Evolutionary conservation across 192 early-diverging fungal genomes (phyloP).

Genomic region (Coemansia sp.): DNA sequence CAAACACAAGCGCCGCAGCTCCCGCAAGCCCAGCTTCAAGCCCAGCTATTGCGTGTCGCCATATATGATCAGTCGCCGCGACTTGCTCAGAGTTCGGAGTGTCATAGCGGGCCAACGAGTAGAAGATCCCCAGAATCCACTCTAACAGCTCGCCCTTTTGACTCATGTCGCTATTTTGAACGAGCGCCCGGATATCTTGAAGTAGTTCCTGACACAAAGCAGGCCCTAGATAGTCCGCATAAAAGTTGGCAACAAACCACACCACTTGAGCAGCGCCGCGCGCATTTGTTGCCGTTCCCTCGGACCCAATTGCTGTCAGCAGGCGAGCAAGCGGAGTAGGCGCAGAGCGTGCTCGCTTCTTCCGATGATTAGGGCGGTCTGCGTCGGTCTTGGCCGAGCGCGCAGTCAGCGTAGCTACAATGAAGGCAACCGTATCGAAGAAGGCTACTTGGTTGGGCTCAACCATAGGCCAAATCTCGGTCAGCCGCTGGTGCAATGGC

Average conservation of each 20-base stretch:
- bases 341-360: conserved; percentile 26
- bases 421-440: conserved; percentile 44
- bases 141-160: conserved; percentile 30
- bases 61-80: conserved; percentile 19
- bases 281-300: conserved; percentile 20
- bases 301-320: conserved; percentile 22
- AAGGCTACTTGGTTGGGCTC: conserved; percentile 34
- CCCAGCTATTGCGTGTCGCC: conserved; percentile 43
- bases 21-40: conserved; percentile 34
- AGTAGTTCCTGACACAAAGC: conserved; percentile 24
- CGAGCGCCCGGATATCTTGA: conserved; percentile 14
- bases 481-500: conserved; percentile 17
- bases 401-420: conserved; percentile 21
- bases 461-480: conserved; percentile 16
- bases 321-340: conserved; percentile 41
- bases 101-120: conserved; percentile 9
- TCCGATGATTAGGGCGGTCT: conserved; percentile 13
- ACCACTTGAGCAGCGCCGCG: conserved; percentile 46
- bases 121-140: conserved; percentile 42
- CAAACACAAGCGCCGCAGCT: conserved; percentile 27
- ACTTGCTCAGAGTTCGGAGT: neutral
- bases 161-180: conserved; percentile 33
- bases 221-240: conserved; percentile 18
- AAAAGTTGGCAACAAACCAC: conserved; percentile 40
- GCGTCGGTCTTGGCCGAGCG: neutral